Percentiles rank a stretch among this genome's conserved stretches.
These are phyloP conservation scores for Coemansia biformis DNA, from an alignment of 192 early-diverging fungal genomes.

Conservation along the genomic window DNA sequence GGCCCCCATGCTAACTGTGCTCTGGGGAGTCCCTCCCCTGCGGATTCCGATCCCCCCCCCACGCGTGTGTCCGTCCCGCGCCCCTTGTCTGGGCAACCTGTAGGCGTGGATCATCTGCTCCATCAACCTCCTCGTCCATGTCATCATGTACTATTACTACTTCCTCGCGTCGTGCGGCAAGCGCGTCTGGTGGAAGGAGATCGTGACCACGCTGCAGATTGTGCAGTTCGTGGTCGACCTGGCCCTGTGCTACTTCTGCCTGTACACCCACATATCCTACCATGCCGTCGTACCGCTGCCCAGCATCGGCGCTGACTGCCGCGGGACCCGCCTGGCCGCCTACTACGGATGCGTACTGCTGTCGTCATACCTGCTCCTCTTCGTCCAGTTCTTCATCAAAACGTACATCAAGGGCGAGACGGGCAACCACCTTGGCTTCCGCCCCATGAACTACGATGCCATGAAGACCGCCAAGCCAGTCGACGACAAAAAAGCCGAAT, in stretches of 20 bases:
- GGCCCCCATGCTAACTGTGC: neutral
- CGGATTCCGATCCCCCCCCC: neutral
- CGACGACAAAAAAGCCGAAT: constrained; percentile 16
- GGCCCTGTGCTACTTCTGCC: constrained; percentile 75
- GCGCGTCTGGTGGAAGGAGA: constrained; percentile 90
- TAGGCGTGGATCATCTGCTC: constrained; percentile 53
- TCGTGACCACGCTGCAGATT: constrained; percentile 90
- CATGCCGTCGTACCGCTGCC: constrained; percentile 60
- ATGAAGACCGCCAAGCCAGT: constrained; percentile 21
- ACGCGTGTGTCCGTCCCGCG: too few species aligned
- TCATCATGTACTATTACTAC: constrained; percentile 93
- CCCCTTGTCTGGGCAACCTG: neutral
- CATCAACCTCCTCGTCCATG: constrained; percentile 84
- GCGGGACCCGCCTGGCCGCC: constrained; percentile 70
- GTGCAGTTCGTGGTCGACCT: constrained; percentile 87
- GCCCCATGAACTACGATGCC: constrained; percentile 45
- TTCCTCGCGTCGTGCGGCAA: constrained; percentile 73
- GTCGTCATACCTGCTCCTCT: constrained; percentile 76
- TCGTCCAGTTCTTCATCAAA: constrained; percentile 85
- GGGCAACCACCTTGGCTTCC: constrained; percentile 45
- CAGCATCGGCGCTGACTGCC: constrained; percentile 65
- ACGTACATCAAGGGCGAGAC: constrained; percentile 63
- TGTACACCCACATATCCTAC: constrained; percentile 73
- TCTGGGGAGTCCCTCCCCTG: too few species aligned
- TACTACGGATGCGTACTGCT: constrained; percentile 74